A percentile compares a stretch with the other conserved stretches of the same genome.
These are phyloP conservation scores for Sporobolomyces pararoseus DNA, from an alignment of 768 basidiomycete species.

Conservation along the genomic window DNA sequence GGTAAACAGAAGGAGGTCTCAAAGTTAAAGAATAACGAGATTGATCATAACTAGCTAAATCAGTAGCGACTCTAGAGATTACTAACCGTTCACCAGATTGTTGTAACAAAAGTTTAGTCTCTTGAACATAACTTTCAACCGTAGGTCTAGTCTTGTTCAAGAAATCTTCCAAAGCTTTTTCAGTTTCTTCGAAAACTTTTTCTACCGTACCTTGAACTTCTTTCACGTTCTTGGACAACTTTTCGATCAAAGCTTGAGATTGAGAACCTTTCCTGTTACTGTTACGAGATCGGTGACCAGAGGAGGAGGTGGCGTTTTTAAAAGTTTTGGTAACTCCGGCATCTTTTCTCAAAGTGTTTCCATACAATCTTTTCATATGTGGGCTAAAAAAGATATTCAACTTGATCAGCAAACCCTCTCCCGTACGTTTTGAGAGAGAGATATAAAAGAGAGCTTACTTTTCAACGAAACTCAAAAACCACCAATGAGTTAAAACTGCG, in stretches of 20 bases:
- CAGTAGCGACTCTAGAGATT: conserved; percentile 80
- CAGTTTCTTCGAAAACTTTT: conserved; percentile 90
- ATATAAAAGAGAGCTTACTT: conserved; percentile 59
- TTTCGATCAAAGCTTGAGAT: conserved; percentile 52
- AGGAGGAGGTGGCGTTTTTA: conserved; percentile 62
- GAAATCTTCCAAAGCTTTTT: conserved; percentile 89
- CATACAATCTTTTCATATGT: conserved; percentile 97
- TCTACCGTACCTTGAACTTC: conserved; percentile 93
- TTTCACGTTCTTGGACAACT: conserved; percentile 76
- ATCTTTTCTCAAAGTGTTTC: conserved; percentile 85
- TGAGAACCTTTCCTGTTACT: neutral
- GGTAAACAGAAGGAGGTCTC: conserved; percentile 52
- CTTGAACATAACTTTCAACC: conserved; percentile 83
- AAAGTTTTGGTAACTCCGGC: conserved; percentile 98
- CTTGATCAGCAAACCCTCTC: no score
- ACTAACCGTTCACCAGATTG: conserved; percentile 86
- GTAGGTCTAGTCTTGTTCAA: conserved; percentile 81
- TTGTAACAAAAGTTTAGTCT: conserved; percentile 83
- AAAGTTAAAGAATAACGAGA: conserved; percentile 70
- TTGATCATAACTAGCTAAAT: conserved; percentile 73
- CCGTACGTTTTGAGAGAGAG: neutral
- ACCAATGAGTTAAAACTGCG: conserved; percentile 84
- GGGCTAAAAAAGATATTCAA: conserved; percentile 61
- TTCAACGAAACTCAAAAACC: conserved; percentile 90
- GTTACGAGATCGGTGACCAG: no score